Percentiles rank a stretch among this genome's conserved stretches.
Evolutionary conservation across 306 rosid genomes (phyloP).

Genomic region (Rubus parviflorus): DNA sequence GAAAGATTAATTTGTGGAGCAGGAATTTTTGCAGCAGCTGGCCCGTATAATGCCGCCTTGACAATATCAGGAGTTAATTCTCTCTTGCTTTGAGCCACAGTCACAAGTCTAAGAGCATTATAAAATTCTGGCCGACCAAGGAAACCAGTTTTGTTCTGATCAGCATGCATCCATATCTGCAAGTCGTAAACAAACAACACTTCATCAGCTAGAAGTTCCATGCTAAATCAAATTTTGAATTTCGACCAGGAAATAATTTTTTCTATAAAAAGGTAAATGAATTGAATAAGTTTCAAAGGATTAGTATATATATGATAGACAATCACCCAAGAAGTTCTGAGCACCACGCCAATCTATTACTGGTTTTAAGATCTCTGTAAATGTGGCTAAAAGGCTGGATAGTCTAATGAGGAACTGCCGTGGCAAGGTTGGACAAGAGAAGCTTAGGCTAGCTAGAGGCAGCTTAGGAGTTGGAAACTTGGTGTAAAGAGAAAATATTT

Average conservation of each 20-base stretch:
- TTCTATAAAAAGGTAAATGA: neutral
- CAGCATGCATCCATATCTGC: constrained; percentile 93
- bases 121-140: constrained; percentile 83
- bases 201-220: constrained; percentile 11
- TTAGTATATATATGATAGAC: neutral
- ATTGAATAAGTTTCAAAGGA: neutral
- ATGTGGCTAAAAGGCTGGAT: neutral
- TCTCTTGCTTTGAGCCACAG: constrained; percentile 96
- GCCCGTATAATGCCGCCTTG: constrained; percentile 79
- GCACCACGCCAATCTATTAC: neutral
- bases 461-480: neutral
- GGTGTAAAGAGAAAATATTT: neutral
- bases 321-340: neutral
- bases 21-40: constrained; percentile 94
- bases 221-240: constrained; percentile 16
- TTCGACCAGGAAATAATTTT: neutral
- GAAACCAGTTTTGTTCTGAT: constrained; percentile 84
- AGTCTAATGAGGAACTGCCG: no score
- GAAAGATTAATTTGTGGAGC: constrained; percentile 76
- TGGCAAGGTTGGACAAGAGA: neutral
- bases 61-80: constrained; percentile 86
- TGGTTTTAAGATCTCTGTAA: neutral
- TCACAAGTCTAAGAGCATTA: constrained; percentile 88
- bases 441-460: neutral
- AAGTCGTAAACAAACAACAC: constrained; percentile 22